Base-by-base conservation (phyloP, 768 basidiomycete species). In the Thelephora aurantiotincta region DNA sequence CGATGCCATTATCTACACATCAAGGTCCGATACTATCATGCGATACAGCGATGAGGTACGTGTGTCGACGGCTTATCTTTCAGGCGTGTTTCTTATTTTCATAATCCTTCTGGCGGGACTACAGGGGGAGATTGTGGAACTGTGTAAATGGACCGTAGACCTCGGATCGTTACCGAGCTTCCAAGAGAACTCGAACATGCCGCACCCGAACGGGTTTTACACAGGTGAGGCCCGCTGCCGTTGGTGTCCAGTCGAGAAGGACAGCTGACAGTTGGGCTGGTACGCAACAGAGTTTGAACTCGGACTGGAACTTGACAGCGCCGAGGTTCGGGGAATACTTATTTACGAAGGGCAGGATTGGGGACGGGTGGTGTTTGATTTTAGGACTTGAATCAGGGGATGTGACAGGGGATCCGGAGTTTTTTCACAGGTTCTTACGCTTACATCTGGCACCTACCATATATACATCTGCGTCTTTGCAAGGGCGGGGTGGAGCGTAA, bases 111-210 rank as follows among this genome's bases (percentile, higher is more conserved):
- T 4, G 45, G 26, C 26, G 26, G 11, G 11, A 35, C n/a, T 33
- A 49, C 51, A 74, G 71, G 83, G 83, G 23, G 83, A 83, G 57
- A 79, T 75, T 3, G 65, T 59, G 51, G 83, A 87, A 58, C 63
- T 87, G 43, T 87, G 84, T 67, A 81, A 83, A 64, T 91, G 88
- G 88, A 89, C 82, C 9, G 87, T 91, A 33, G 82, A 91, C 62
- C 70, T 91, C 45, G 75, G 77, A 37, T 72, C 80, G 20, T 64
- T 91, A 46, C 88, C 88, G 35, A 78, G 77, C 44, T 90, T 89
- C 68, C 80, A 75, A 58, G 76, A 78, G 51, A 80, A 82, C 53
- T 80, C 82, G 44, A 65, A 64, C n/a, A 56, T 68, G 48, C 70
- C 77, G 9, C 68, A 72, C 37, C 60, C 66, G 35, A 68, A 68